A percentile compares a stretch with the other conserved stretches of the same genome.
phyloP scores from a whole-genome alignment of 345 rosid species.

The Moricandia arvensis region DNA sequence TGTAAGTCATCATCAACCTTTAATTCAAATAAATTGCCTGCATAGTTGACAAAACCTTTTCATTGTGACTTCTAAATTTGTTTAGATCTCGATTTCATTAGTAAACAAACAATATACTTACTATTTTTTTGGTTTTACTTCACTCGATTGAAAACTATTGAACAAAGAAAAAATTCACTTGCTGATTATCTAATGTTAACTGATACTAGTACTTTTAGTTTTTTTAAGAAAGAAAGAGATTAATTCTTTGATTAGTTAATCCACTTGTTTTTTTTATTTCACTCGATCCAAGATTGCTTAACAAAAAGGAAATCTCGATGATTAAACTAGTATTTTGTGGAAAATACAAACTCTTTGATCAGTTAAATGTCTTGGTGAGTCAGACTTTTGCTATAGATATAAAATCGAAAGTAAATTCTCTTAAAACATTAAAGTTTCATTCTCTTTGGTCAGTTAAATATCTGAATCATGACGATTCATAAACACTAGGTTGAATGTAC shows the following conservation, averaged over 20 bases:
- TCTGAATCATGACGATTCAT: neutral
- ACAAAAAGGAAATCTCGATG: neutral
- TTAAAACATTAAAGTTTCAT: neutral
- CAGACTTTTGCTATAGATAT: neutral
- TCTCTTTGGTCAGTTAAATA: too few species aligned
- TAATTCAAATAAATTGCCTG: conserved; percentile 27
- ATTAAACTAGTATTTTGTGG: neutral
- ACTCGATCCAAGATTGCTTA: neutral
- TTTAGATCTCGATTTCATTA: neutral
- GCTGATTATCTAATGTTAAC: neutral
- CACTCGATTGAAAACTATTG: neutral
- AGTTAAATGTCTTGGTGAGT: neutral
- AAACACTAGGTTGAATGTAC: neutral
- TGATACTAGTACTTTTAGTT: neutral
- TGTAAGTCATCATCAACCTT: conserved; percentile 3
- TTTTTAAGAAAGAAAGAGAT: neutral
- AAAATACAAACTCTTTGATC: neutral
- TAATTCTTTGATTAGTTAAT: neutral
- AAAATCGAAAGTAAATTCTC: neutral
- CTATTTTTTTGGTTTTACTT: neutral
- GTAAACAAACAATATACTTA: neutral
- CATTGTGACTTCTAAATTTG: neutral
- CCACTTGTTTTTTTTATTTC: neutral
- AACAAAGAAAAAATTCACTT: neutral
- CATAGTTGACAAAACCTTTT: neutral